These are phyloP conservation scores for Lactifluus echinatus DNA, from an alignment of 768 basidiomycete genomes.

Conservation along the genomic window DNA sequence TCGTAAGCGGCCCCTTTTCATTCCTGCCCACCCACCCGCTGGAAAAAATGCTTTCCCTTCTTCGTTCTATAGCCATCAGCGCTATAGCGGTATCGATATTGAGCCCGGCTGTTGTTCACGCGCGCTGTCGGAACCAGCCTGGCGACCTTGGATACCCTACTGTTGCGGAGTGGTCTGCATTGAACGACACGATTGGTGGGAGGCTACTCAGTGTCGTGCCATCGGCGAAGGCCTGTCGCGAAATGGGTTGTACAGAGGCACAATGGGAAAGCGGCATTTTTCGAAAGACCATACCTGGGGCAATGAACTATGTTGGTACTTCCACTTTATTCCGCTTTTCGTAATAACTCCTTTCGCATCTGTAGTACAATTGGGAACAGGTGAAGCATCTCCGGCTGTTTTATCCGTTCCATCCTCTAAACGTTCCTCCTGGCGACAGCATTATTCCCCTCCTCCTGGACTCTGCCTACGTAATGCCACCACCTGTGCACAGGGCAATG, in stretches of 20 bases:
- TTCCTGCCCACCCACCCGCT: no score
- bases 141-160: no score
- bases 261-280: conserved; percentile 16
- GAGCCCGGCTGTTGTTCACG: background rate
- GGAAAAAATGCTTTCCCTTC: background rate
- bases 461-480: no score
- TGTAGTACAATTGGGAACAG: no score
- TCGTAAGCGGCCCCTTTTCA: no score
- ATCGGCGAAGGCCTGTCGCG: conserved; percentile 12
- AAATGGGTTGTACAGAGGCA: no score
- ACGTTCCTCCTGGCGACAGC: no score
- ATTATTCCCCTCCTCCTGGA: no score
- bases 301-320: conserved; percentile 15
- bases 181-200: conserved; percentile 10
- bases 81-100: background rate
- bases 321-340: background rate
- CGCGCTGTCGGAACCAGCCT: conserved; percentile 18
- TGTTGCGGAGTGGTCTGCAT: conserved; percentile 9
- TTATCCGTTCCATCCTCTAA: no score
- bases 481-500: no score
- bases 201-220: conserved; percentile 13
- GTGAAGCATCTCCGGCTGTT: background rate
- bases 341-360: background rate
- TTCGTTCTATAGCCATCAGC: background rate
- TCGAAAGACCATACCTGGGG: conserved; percentile 15